Conservation (phyloP, 805 yeast species). For the Candida maesae region DNA sequence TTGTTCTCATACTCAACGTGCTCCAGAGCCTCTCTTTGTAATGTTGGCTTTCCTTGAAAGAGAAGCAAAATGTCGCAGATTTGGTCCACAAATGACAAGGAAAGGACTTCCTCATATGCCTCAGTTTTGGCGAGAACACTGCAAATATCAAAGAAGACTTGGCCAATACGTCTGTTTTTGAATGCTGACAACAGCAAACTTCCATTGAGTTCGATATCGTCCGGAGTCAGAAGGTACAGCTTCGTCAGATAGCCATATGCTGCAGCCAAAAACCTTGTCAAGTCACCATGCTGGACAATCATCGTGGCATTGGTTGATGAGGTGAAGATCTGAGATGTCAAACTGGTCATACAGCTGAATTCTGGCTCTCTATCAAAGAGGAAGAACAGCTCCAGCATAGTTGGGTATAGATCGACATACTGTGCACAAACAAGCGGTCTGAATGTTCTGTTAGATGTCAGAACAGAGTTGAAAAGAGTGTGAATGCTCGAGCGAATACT, state of each 20-base stretch:
- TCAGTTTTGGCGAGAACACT: constrained; percentile 70
- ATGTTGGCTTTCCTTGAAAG: constrained; percentile 75
- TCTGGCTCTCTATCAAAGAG: constrained; percentile 78
- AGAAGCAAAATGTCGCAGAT: constrained; percentile 61
- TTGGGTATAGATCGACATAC: constrained; percentile 80
- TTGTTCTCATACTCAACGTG: constrained; percentile 92
- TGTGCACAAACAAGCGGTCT: constrained; percentile 65
- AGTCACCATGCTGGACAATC: constrained; percentile 60
- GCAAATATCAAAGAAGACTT: constrained; percentile 73
- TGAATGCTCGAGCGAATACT: constrained; percentile 52
- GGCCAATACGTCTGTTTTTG: constrained; percentile 74
- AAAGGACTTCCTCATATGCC: constrained; percentile 43
- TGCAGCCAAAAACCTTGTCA: constrained; percentile 57
- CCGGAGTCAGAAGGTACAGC: constrained; percentile 44
- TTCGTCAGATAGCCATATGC: constrained; percentile 60
- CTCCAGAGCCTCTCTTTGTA: constrained; percentile 67
- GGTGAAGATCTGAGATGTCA: constrained; percentile 79
- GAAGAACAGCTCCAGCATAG: constrained; percentile 64
- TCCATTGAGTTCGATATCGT: constrained; percentile 32
- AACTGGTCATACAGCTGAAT: constrained; percentile 58
- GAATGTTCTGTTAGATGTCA: constrained; percentile 56
- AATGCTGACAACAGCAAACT: constrained; percentile 29
- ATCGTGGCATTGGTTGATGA: constrained; percentile 68
- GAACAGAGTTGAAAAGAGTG: constrained; percentile 58
- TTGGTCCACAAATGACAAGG: constrained; percentile 47